phyloP scores from a whole-genome alignment of 1,284 basidiomycete genomes.

The Pyrrhoderma lamaoense region DNA sequence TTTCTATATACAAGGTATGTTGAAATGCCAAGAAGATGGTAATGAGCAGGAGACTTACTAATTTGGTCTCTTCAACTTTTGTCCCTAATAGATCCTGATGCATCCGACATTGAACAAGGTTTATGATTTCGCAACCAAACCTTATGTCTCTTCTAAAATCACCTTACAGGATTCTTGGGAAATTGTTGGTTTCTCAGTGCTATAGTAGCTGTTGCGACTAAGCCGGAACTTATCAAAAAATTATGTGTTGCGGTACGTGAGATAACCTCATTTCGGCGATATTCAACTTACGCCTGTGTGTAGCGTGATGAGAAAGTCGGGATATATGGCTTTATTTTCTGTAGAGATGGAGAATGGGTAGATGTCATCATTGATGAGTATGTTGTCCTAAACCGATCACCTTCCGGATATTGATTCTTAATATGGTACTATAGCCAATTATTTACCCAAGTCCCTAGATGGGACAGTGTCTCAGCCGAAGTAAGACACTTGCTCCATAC shows the following conservation, averaged over 20 bases:
- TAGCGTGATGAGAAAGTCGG: constrained; percentile 42
- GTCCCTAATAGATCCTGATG: constrained; percentile 8
- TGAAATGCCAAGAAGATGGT: too few species aligned
- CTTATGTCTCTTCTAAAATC: neutral
- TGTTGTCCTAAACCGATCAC: constrained; percentile 18
- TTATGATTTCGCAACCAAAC: neutral
- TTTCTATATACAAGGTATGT: constrained; percentile 36
- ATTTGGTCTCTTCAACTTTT: too few species aligned
- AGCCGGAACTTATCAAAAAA: constrained; percentile 38
- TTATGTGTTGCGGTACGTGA: constrained; percentile 40
- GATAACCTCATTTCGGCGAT: neutral
- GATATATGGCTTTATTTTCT: constrained; percentile 51
- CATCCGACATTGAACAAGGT: constrained; percentile 37
- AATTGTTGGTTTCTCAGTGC: constrained; percentile 50
- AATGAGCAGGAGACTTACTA: too few species aligned
- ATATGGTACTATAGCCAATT: constrained; percentile 28
- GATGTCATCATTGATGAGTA: constrained; percentile 43
- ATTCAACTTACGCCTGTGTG: constrained; percentile 4
- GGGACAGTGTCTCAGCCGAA: constrained; percentile 34
- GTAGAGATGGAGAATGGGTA: constrained; percentile 35
- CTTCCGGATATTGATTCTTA: neutral
- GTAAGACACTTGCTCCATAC: constrained; percentile 2
- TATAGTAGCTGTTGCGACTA: constrained; percentile 34
- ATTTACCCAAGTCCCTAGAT: constrained; percentile 41
- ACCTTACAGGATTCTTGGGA: constrained; percentile 24